Evolutionary conservation across 2,329 filamentous ascomycete species (phyloP), one percentile per base, ranked within the genome.

Genomic region (Fusarium phyllophilum): DNA sequence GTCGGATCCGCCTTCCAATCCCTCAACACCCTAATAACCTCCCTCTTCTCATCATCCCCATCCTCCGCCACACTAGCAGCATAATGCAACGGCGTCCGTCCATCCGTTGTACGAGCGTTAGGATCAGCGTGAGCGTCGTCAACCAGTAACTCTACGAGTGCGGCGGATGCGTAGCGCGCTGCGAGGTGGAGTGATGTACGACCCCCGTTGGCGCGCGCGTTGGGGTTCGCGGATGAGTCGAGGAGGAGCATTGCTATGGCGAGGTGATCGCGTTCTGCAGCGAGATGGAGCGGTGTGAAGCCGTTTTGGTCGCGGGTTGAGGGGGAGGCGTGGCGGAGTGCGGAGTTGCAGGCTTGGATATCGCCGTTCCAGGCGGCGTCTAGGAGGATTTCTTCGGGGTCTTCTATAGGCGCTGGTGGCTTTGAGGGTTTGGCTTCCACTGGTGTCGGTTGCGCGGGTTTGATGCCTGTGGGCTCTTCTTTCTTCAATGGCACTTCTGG

Each of bases 281-380:
- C 80, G 9, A 81, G 77, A 36, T 82, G 80, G 1, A 82, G 71
- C 0, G 80, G 73, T 2, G 80, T 82, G 7, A 81, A 74, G 31
- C 79, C 80, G 11, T 77, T 76, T 8, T 74, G 65, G 41, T 82
- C 80, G 42, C 79, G 79, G 7, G 73, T 76, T 42, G 67, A 75
- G 20, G 72, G 68, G 2, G 79, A 75, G 12, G 75, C 74, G 24
- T 77, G 51, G 3, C 71, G 70, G 22, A 82, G 74, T 4, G 79
- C 78, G 1, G 72, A 66, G 12, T 60, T 70, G 6, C 78, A 78
- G 22, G 68, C 72, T 36, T 78, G 68, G 14, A 81, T 67, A 26
- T 82, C 74, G 5, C 80, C 80, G 36, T 78, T 78, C 80, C 80
- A 84, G 65, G 81, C 79, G 0, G 79, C 80, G 42, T 81, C 79